Evolutionary conservation across 768 basidiomycete genomes (phyloP), one percentile per base, ranked within the genome.

Genomic region (Fomitopsis pulvina): DNA sequence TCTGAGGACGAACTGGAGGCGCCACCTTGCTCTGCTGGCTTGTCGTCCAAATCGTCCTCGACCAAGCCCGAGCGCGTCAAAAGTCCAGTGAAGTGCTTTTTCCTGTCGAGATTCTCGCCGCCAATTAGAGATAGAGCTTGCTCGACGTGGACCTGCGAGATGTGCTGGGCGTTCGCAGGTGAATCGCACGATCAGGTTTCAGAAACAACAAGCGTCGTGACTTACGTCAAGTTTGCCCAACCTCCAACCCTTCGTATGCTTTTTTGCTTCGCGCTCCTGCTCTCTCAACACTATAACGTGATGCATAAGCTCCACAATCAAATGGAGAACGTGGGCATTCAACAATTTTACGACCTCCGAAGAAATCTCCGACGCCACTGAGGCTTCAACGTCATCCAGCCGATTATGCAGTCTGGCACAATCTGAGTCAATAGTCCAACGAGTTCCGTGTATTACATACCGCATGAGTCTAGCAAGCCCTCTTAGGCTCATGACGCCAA

Each of bases 231-330:
- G 69, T 40, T 63, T 64, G 11, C 69, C 68, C 2, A 70, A 47
- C 41, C 73, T 68, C 82, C 85, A 88, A 6, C 72, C 81, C 56
- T 77, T 83, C 41, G 77, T 77, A 18, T 75, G 73, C 34, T 69
- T 67, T 64, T 86, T 87, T 58, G 83, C 60, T 27, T 67, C 64
- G 47, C 69, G 63, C 56, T 85, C 85, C 50, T 81, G 76, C 56
- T 85, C 82, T 37, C 77, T 76, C 30, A 73, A 67, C 6, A 77
- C 67, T 38, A 86, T 73, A 20, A 75, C 69, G 28, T 70, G 72
- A 48, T 77, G 74, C 2, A 83, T 65, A 0, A 80, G 47, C 30
- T 76, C 71, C 7, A 73, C 71, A 14, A 75, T 68, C 55, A 86
- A 88, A 27, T 72, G 68, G 8, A 72, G 67, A 20, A 80, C 57